Conservation (phyloP, 495 filamentous ascomycete genomes). For the Antarctomyces pellizariae region DNA sequence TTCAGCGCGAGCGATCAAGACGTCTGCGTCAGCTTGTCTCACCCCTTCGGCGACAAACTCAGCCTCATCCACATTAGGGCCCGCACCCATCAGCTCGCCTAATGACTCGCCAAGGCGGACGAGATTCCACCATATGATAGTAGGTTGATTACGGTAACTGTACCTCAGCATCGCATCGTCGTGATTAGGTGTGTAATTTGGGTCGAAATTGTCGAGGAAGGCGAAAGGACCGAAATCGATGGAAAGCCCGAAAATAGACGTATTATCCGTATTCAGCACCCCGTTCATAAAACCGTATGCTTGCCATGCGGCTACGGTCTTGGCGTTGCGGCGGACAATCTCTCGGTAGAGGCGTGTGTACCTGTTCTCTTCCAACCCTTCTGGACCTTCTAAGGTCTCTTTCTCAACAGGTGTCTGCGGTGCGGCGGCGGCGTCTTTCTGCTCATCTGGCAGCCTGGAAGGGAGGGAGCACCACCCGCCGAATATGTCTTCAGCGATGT, state of each 20-base stretch:
- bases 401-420: slow-evolving; percentile 25
- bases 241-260: slow-evolving; percentile 64
- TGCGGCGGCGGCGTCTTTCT: slow-evolving; percentile 16
- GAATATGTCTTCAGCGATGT: slow-evolving; percentile 68
- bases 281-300: slow-evolving; percentile 97
- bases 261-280: slow-evolving; percentile 92
- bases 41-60: slow-evolving; percentile 51
- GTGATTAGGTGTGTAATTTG: slow-evolving; percentile 86
- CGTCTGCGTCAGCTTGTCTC: slow-evolving; percentile 34
- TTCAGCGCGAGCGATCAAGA: slow-evolving; percentile 58
- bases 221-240: slow-evolving; percentile 94
- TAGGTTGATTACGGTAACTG: slow-evolving; percentile 80
- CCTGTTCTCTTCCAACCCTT: slow-evolving; percentile 51
- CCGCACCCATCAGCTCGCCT: slow-evolving; percentile 68
- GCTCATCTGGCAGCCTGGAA: slow-evolving; percentile 24
- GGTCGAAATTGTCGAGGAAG: slow-evolving; percentile 90
- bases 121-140: slow-evolving; percentile 96
- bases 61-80: slow-evolving; percentile 36
- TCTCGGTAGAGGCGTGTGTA: slow-evolving; percentile 75
- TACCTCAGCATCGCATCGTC: slow-evolving; percentile 79
- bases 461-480: slow-evolving; percentile 65
- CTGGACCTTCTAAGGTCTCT: slow-evolving; percentile 35
- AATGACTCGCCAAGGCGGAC: slow-evolving; percentile 79
- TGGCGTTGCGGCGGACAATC: slow-evolving; percentile 64
- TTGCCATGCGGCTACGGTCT: slow-evolving; percentile 84